Evolutionary conservation across 169 alveolate species (phyloP).

Genomic region (Babesia bigemina): DNA sequence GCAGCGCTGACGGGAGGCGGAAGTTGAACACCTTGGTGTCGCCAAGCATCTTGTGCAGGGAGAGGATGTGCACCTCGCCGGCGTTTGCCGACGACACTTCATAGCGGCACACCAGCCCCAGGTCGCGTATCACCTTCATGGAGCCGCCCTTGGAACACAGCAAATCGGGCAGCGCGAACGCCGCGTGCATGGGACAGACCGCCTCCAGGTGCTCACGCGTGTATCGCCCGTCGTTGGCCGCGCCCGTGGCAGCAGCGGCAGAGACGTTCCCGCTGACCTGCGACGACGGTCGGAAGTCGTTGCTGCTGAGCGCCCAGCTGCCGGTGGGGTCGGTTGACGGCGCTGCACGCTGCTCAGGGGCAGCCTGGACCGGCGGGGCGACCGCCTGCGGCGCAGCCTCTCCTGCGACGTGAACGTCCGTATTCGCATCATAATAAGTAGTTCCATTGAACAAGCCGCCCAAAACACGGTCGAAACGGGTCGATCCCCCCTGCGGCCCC

Average conservation of each 20-base stretch:
- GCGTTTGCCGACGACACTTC: not conserved
- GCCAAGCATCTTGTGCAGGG: slow-evolving; percentile 27
- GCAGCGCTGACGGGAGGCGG: slow-evolving; percentile 44
- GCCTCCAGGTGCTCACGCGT: slow-evolving; percentile 34
- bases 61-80: slow-evolving; percentile 19
- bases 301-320: slow-evolving; percentile 2
- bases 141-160: slow-evolving; percentile 5
- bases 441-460: no score
- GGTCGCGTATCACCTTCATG: slow-evolving; percentile 5
- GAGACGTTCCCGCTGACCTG: slow-evolving; percentile 1
- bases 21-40: slow-evolving; percentile 27
- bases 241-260: not conserved
- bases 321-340: not conserved
- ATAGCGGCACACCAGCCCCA: slow-evolving; percentile 19
- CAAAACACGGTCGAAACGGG: not conserved
- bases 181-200: slow-evolving; percentile 55
- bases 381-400: not conserved
- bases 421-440: no score
- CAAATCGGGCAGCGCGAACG: slow-evolving; percentile 38
- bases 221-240: not conserved
- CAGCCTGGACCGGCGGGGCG: not conserved
- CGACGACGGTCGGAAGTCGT: not conserved
- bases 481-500: not conserved
- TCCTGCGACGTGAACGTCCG: no score
- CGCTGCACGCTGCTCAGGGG: not conserved